Evolutionary conservation across 371 early-diverging fungal species (phyloP), one percentile per base, ranked within the genome.

Genomic region (Choanephora cucurbitarum): DNA sequence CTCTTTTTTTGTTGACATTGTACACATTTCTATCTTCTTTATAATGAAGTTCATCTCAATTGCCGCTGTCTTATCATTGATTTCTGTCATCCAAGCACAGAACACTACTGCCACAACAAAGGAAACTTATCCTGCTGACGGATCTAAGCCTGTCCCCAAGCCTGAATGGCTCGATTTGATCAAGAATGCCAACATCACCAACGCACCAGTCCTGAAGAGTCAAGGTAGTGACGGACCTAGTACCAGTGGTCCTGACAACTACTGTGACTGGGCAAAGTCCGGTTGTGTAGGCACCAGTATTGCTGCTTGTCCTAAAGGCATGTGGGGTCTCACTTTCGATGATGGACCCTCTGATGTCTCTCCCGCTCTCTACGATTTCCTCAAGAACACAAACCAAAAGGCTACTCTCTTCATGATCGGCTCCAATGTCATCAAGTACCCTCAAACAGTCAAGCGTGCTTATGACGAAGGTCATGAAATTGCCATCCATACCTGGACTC

Each of bases 341-440:
- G 88, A 87, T 51, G 88, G 88, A 34, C 87, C 87, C 19, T 68
- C 73, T 18, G 57, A 57, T 43, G 70, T 69, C 44, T 76, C 75
- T 31, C 82, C 58, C 45, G 64, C 33, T 18, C 64, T 57, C 39
- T 88, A 67, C 55, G 81, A 85, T 47, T 72, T 62, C 47, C 66
- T 89, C 45, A 75, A 81, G 51, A 48, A 63, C 40, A 63, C 72
- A 39, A 77, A 80, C 48, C 58, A 77, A 44, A 77, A 83, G 47
- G 85, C 81, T 1, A 86, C 88, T 6, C 75, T 89, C 49, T 89
- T 84, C 57, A 66, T 86, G 55, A 69, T 85, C 40, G 86, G 89
- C 40, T 64, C 73, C 15, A 74, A 83, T 44, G 81, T 85, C 10
- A 59, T 77, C 23, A 64, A 79, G 55, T 62, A 73, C 55, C 86